These are phyloP conservation scores for Micractinium sp. DNA, from an alignment of 139 green algal species.

Conservation along the genomic window DNA sequence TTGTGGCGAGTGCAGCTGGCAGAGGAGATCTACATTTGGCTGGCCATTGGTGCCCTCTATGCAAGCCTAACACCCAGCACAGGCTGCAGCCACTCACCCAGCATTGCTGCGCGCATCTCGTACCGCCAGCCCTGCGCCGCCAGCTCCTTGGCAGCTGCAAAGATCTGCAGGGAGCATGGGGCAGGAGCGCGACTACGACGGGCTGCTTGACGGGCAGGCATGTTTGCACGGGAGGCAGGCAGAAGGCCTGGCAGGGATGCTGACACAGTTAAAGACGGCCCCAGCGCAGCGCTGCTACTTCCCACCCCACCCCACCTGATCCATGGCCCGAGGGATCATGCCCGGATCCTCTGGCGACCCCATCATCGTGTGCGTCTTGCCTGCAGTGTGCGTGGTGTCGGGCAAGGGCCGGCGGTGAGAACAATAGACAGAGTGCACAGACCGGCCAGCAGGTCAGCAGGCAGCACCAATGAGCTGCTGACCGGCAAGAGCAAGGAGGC, in stretches of 20 bases:
- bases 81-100: neutral
- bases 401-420: neutral
- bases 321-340: conserved; percentile 90
- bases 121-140: conserved; percentile 47
- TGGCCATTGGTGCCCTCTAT: too few species aligned
- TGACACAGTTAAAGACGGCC: neutral
- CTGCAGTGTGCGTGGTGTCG: conserved; percentile 41
- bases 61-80: neutral
- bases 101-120: conserved; percentile 45
- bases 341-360: conserved; percentile 67
- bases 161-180: conserved; percentile 21
- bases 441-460: neutral
- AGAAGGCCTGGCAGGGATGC: neutral
- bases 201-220: neutral
- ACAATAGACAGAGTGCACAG: neutral
- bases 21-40: too few species aligned
- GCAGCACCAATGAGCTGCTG: neutral
- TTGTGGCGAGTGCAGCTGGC: too few species aligned
- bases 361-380: conserved; percentile 99
- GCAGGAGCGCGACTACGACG: neutral
- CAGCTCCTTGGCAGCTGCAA: conserved; percentile 25
- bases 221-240: neutral
- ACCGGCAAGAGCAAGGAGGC: too few species aligned
- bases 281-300: neutral
- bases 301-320: conserved; percentile 55